A percentile compares a stretch with the other conserved stretches of the same genome.
Evolutionary conservation across 495 filamentous ascomycete species (phyloP).

Genomic region (Peziza echinospora): DNA sequence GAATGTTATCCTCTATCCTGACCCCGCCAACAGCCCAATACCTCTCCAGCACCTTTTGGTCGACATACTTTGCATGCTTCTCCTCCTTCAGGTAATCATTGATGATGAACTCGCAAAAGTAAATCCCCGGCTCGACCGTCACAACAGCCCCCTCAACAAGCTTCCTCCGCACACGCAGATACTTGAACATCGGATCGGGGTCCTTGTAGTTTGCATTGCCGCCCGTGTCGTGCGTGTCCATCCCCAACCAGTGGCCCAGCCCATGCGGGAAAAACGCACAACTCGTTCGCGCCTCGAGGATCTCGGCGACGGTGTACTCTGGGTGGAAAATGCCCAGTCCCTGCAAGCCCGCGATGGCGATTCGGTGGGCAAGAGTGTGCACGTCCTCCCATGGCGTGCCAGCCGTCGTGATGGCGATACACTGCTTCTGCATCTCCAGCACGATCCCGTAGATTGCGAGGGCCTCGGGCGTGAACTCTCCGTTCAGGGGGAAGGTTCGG

Average conservation of each 20-base stretch:
- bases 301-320: constrained; percentile 35
- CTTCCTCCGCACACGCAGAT: constrained; percentile 57
- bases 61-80: constrained; percentile 49
- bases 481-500: constrained; percentile 64
- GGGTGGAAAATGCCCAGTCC: constrained; percentile 54
- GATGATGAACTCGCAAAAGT: constrained; percentile 88
- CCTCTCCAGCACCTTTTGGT: constrained; percentile 45
- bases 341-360: constrained; percentile 62
- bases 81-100: constrained; percentile 53
- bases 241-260: constrained; percentile 74
- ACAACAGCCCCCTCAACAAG: constrained; percentile 59
- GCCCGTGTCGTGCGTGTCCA: constrained; percentile 88
- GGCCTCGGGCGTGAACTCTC: constrained; percentile 50
- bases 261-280: constrained; percentile 86
- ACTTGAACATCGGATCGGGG: constrained; percentile 61
- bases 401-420: constrained; percentile 49
- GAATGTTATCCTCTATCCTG: constrained; percentile 54
- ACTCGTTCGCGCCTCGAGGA: constrained; percentile 51
- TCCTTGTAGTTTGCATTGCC: constrained; percentile 74
- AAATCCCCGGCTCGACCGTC: constrained; percentile 83
- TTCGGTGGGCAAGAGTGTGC: constrained; percentile 52
- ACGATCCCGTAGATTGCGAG: constrained; percentile 70
- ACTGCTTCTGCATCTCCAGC: constrained; percentile 59
- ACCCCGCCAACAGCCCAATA: constrained; percentile 89
- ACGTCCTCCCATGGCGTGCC: constrained; percentile 71